Conservation (phyloP, 2,329 filamentous ascomycete genomes). For the Scedosporium boydii region DNA sequence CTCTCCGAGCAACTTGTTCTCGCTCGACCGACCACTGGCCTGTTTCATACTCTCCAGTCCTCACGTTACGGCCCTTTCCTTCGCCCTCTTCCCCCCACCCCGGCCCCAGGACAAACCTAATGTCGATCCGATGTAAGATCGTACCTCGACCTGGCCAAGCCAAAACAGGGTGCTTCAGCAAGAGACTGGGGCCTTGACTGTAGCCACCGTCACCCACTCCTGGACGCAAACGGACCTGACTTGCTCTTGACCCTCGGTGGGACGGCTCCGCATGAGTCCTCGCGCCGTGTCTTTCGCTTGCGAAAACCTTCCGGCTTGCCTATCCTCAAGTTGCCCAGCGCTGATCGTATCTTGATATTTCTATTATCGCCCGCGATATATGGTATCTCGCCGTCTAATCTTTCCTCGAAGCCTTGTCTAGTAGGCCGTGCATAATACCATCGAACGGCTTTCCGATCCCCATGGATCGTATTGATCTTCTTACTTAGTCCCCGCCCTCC, state of each 20-base stretch:
- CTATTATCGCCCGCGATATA: background rate
- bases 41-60: background rate
- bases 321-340: background rate
- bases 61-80: background rate
- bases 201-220: background rate
- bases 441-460: background rate
- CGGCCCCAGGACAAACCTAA: background rate
- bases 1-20: background rate
- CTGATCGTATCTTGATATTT: background rate
- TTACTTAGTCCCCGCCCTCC: conserved; percentile 14
- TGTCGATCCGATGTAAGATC: conserved; percentile 4
- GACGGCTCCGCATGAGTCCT: background rate
- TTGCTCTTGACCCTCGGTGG: background rate
- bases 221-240: background rate
- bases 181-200: background rate
- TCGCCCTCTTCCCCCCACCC: background rate
- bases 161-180: conserved; percentile 1
- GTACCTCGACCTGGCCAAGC: background rate
- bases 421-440: background rate
- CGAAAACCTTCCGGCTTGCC: background rate
- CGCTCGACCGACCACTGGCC: background rate
- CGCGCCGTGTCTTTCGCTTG: background rate
- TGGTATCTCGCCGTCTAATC: background rate
- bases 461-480: conserved; percentile 5
- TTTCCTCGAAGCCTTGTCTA: background rate